phyloP scores from a whole-genome alignment of 23 red algal genomes.

The Chondrus crispus region DNA sequence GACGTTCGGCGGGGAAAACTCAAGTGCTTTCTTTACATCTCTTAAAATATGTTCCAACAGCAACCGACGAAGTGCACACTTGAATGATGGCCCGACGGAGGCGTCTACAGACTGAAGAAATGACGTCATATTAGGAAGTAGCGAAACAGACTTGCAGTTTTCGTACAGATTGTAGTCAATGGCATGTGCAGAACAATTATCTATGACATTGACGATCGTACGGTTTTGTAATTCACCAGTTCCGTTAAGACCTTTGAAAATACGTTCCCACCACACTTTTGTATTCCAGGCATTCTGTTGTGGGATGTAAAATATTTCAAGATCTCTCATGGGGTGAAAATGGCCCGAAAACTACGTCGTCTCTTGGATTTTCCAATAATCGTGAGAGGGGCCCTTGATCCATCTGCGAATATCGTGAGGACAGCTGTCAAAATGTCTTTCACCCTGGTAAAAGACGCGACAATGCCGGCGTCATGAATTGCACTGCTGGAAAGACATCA shows the following conservation, averaged over 20 bases:
- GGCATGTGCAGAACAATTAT: background rate
- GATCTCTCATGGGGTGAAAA: too few relatives aligned
- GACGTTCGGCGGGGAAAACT: background rate
- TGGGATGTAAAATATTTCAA: too few relatives aligned
- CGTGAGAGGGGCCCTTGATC: background rate
- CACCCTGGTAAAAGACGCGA: background rate
- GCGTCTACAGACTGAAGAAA: background rate
- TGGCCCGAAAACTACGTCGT: too few relatives aligned
- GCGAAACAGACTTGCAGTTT: background rate
- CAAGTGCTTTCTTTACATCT: background rate
- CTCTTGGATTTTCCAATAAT: conserved; percentile 18
- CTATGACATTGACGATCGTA: background rate
- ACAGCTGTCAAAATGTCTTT: background rate
- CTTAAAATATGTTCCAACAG: background rate
- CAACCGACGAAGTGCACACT: background rate
- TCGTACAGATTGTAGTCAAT: background rate
- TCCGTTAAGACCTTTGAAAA: background rate
- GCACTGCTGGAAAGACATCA: background rate
- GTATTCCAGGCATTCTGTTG: background rate
- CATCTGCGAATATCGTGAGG: background rate
- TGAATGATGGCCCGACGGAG: background rate
- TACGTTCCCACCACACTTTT: background rate
- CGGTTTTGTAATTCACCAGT: background rate
- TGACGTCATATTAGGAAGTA: background rate
- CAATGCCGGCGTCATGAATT: background rate